Percentiles rank a stretch among this genome's conserved stretches.
These are phyloP conservation scores for Xylariomycetidae sp. DNA, from an alignment of 2,329 filamentous ascomycete genomes.

Conservation along the genomic window DNA sequence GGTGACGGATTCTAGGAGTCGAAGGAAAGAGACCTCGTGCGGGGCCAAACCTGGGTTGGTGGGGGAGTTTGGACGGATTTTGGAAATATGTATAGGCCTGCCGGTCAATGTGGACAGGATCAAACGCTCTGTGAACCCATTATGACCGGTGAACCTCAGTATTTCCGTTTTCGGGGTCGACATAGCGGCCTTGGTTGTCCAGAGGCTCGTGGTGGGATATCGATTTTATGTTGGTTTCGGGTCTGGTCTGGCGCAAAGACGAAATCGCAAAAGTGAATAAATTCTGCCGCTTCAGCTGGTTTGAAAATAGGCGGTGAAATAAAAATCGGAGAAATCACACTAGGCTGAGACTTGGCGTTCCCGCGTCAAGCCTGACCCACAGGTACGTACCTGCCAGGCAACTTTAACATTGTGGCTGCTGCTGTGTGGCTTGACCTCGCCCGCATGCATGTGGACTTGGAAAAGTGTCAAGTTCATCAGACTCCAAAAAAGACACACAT, in stretches of 20 bases:
- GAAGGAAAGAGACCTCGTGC: constrained; percentile 92
- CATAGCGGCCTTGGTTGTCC: constrained; percentile 22
- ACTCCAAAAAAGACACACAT: constrained; percentile 12
- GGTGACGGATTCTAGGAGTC: constrained; percentile 88
- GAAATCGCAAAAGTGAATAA: constrained; percentile 13
- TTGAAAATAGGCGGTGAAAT: constrained; percentile 27
- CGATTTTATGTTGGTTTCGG: too few relatives aligned
- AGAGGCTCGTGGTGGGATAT: too few relatives aligned
- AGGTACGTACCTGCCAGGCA: too few relatives aligned
- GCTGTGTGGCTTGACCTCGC: constrained; percentile 2
- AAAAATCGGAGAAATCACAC: too few relatives aligned
- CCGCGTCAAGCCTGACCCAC: too few relatives aligned
- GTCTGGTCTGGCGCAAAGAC: constrained; percentile 3
- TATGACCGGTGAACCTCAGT: constrained; percentile 78
- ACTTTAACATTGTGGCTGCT: too few relatives aligned
- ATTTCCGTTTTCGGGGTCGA: constrained; percentile 41
- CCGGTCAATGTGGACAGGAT: constrained; percentile 89
- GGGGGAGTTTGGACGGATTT: constrained; percentile 83
- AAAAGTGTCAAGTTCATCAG: constrained; percentile 29
- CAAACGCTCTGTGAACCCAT: constrained; percentile 76
- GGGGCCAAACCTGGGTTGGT: constrained; percentile 85
- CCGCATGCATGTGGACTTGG: constrained; percentile 14
- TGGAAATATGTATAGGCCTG: constrained; percentile 82
- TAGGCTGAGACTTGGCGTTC: too few relatives aligned
- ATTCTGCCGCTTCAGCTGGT: constrained; percentile 27